Conservation (phyloP, 2,329 filamentous ascomycete species). For the Ploettnerulaceae sp. region DNA sequence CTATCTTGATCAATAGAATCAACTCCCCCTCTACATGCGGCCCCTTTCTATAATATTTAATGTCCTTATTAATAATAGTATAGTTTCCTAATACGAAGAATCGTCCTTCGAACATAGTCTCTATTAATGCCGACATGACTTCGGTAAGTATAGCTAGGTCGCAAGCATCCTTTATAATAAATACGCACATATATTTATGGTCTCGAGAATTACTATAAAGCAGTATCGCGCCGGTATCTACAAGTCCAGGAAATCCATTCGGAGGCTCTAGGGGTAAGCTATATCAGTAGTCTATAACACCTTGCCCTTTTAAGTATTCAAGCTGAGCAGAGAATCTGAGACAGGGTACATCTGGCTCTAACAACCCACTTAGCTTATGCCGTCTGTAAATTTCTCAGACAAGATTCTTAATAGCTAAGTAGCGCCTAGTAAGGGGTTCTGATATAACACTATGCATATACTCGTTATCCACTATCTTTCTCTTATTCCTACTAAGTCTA, state of each 20-base stretch:
- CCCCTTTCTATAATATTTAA: background rate
- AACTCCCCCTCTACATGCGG: background rate
- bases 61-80: background rate
- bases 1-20: background rate
- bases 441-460: background rate
- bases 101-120: background rate
- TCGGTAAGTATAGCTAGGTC: background rate
- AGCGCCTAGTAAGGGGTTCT: background rate
- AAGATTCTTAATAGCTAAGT: background rate
- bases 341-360: background rate
- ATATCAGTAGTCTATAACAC: background rate
- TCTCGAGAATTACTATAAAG: background rate
- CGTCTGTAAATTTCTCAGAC: background rate
- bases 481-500: background rate
- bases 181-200: background rate
- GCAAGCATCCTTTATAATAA: background rate
- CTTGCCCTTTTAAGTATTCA: background rate
- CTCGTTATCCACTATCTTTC: background rate
- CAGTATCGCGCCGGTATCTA: background rate
- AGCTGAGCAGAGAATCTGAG: background rate
- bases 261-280: background rate
- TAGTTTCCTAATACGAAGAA: background rate
- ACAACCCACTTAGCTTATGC: background rate
- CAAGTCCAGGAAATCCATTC: background rate
- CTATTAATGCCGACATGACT: background rate